These are phyloP conservation scores for Penicillium sp. DNA, from an alignment of 2,329 filamentous ascomycete species.

Conservation along the genomic window DNA sequence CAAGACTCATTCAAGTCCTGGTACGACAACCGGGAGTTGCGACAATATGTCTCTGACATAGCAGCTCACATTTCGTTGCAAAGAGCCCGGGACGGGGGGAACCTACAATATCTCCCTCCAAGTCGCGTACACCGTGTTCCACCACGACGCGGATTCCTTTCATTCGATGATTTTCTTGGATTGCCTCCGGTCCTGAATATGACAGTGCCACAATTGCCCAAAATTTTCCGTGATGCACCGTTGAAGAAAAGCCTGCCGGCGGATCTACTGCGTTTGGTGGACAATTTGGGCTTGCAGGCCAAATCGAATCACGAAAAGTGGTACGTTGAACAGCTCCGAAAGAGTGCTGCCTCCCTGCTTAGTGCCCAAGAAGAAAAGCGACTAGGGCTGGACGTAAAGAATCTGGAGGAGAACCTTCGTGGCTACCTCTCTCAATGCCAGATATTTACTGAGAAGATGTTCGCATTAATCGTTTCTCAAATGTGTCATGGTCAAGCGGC, in stretches of 20 bases:
- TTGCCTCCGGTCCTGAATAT: not conserved
- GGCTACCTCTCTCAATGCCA: too few species aligned
- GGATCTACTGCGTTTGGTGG: constrained; percentile 5
- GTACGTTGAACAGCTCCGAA: constrained; percentile 21
- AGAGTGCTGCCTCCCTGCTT: too few species aligned
- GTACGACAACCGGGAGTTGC: constrained; percentile 33
- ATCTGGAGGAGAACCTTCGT: too few species aligned
- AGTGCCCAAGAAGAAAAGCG: too few species aligned
- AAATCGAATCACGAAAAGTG: constrained; percentile 22
- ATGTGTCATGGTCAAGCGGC: too few species aligned
- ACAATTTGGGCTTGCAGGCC: constrained; percentile 14
- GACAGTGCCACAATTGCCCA: not conserved
- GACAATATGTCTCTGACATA: constrained; percentile 25
- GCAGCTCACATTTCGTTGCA: not conserved
- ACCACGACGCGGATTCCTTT: not conserved
- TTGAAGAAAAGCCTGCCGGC: too few species aligned
- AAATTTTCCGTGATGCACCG: not conserved
- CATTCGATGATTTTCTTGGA: not conserved
- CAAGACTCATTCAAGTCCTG: constrained; percentile 25
- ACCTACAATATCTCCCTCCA: not conserved
- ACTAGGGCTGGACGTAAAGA: too few species aligned
- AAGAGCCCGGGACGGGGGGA: constrained; percentile 7
- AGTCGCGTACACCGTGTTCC: not conserved
- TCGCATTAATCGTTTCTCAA: too few species aligned
- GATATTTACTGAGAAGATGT: too few species aligned